A percentile compares a stretch with the other conserved stretches of the same genome.
Conservation (phyloP, 2,329 filamentous ascomycete genomes). For the Ilyonectria sp. region DNA sequence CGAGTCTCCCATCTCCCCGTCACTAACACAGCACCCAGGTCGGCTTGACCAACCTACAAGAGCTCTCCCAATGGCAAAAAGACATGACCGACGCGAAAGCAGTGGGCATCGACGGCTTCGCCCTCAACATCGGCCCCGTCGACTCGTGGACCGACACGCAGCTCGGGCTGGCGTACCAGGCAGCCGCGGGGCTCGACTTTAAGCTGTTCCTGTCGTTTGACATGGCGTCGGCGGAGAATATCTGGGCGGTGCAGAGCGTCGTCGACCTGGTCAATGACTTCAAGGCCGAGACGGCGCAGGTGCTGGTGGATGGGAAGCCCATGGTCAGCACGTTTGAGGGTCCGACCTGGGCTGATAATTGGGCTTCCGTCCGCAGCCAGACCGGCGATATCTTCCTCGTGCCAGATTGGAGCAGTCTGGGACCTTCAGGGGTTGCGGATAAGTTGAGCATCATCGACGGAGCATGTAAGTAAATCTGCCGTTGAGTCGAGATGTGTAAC, state of each 20-base stretch:
- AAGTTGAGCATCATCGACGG: constrained; percentile 45
- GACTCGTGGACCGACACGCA: constrained; percentile 53
- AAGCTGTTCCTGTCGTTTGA: constrained; percentile 61
- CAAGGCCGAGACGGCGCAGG: constrained; percentile 47
- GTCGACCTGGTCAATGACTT: constrained; percentile 47
- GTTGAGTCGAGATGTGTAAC: background rate
- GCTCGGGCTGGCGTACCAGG: constrained; percentile 49
- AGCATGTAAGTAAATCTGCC: constrained; percentile 37
- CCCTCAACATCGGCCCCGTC: constrained; percentile 56
- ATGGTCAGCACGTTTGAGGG: constrained; percentile 70
- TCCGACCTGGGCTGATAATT: constrained; percentile 56
- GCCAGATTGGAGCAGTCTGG: constrained; percentile 60
- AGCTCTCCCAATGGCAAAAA: constrained; percentile 49
- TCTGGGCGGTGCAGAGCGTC: constrained; percentile 49
- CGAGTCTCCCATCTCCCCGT: background rate
- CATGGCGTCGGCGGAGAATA: constrained; percentile 46
- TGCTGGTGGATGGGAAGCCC: constrained; percentile 49
- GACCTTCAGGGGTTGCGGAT: constrained; percentile 37
- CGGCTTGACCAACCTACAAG: constrained; percentile 52
- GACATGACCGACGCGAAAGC: constrained; percentile 55
- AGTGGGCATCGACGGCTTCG: constrained; percentile 57
- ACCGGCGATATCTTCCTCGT: constrained; percentile 58
- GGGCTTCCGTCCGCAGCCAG: constrained; percentile 57
- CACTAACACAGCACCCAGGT: constrained; percentile 33
- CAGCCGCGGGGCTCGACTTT: constrained; percentile 45